Percentiles rank a stretch among this genome's conserved stretches.
These are phyloP conservation scores for Phialophora tarda DNA, from an alignment of 2,329 filamentous ascomycete genomes.

Conservation along the genomic window DNA sequence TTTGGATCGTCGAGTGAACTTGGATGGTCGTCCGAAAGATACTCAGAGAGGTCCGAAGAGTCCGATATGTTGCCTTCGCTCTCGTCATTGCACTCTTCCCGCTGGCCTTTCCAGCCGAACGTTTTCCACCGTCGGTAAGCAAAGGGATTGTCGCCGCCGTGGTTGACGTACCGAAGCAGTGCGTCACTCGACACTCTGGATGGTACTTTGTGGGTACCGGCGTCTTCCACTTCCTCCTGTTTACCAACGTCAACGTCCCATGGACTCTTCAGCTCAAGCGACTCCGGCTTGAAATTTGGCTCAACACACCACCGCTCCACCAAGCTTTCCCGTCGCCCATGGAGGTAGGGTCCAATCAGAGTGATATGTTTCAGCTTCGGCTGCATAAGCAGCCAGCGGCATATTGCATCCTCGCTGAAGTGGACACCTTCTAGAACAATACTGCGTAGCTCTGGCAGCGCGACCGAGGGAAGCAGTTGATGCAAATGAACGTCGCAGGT, in stretches of 20 bases:
- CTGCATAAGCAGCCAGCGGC: conserved; percentile 22
- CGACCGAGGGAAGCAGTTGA: conserved; percentile 8
- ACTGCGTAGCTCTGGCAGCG: conserved; percentile 13
- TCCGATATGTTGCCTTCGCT: conserved; percentile 1
- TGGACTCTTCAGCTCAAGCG: conserved; percentile 15
- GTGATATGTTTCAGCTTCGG: conserved; percentile 20
- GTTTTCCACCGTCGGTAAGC: conserved; percentile 9
- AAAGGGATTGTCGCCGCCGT: conserved; percentile 25
- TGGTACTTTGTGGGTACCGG: conserved; percentile 6
- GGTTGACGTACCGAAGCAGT: conserved; percentile 22
- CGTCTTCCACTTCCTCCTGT: conserved; percentile 1
- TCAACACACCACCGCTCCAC: conserved; percentile 8
- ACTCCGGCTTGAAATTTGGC: conserved; percentile 15
- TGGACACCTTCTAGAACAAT: conserved; percentile 15
- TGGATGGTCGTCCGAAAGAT: conserved; percentile 10
- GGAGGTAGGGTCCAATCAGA: conserved; percentile 11
- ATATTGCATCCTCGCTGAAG: conserved; percentile 10
- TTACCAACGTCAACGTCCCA: conserved; percentile 1
- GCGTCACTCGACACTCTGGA: conserved; percentile 14
- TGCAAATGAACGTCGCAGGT: not conserved
- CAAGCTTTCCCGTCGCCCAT: conserved; percentile 15
- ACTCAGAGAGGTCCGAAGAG: conserved; percentile 27
- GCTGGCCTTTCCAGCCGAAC: not conserved
- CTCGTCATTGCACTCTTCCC: not conserved
- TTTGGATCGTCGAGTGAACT: conserved; percentile 16